Percentiles rank a stretch among this genome's conserved stretches.
These are phyloP conservation scores for Hymenotorrendiella dingleyae DNA, from an alignment of 2,329 filamentous ascomycete species.

Conservation along the genomic window DNA sequence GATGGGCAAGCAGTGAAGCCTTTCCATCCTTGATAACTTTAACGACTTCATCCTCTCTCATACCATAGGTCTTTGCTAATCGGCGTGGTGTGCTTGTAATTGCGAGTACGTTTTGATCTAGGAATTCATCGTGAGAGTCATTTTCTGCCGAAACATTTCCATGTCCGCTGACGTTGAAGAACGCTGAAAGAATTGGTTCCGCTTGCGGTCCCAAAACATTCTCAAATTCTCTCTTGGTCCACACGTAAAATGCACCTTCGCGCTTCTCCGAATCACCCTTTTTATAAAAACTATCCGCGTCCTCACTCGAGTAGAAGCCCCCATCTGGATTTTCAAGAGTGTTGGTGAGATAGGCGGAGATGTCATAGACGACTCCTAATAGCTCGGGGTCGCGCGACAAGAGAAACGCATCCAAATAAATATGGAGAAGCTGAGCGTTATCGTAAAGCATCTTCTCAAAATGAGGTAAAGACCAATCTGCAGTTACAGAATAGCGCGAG, in stretches of 20 bases:
- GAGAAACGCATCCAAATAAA: conserved; percentile 84
- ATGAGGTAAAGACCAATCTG: conserved; percentile 89
- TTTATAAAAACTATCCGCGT: conserved; percentile 75
- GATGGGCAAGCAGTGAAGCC: conserved; percentile 61
- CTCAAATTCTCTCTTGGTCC: conserved; percentile 84
- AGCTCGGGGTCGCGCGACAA: conserved; percentile 55
- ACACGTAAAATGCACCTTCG: conserved; percentile 91
- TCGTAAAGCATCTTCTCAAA: conserved; percentile 98
- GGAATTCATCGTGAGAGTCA: conserved; percentile 89
- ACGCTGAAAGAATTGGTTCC: conserved; percentile 68
- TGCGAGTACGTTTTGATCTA: conserved; percentile 84
- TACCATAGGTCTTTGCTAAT: conserved; percentile 68
- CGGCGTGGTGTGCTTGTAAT: conserved; percentile 62
- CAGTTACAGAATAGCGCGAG: conserved; percentile 80
- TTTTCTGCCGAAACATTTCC: conserved; percentile 80
- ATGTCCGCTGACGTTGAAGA: conserved; percentile 78
- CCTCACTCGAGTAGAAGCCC: conserved; percentile 82
- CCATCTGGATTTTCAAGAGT: conserved; percentile 64
- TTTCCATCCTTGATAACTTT: conserved; percentile 62
- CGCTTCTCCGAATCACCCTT: conserved; percentile 74
- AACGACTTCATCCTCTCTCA: conserved; percentile 63
- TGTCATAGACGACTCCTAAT: conserved; percentile 70
- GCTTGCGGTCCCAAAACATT: conserved; percentile 63
- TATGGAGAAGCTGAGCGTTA: conserved; percentile 75
- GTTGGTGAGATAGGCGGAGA: conserved; percentile 79